Base-by-base conservation (phyloP, 345 rosid species). In the Pistacia atlantica region DNA sequence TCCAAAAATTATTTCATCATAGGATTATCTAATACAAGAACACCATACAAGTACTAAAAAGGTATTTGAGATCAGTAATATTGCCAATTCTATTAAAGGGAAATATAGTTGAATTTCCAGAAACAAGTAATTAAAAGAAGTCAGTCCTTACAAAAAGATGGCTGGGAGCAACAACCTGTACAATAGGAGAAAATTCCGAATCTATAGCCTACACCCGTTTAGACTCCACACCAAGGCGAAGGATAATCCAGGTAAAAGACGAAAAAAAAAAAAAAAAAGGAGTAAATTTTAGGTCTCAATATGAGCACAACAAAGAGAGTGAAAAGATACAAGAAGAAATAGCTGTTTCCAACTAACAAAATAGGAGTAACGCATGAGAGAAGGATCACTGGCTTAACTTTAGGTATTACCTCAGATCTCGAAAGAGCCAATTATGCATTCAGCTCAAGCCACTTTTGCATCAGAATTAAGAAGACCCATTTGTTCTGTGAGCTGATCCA, bases 381-480 rank as follows among this genome's bases (percentile, higher is more conserved):
- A 35, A 33, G 67, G 66, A 55, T 58, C 71, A 78, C n/a, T 17
- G 45, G 14, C 66, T 73, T 65, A 58, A 25, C 20, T 49, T 48
- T 35, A 58, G 35, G 33, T 16, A 46, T 80, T 42, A 75, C 80
- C 78, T 57, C 18, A 3, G 22, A 59, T 20, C 52, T 48, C 20
- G 20, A 42, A 55, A 67, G 64, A 79, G 6, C 38, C 11, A 77
- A 63, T 57, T 35, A 57, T 70, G 78, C 79, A 72, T 42, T 54
- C 46, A 45, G 45, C 48, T 83, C 81, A 85, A 48, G 75, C 78
- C 57, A 71, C 70, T 67, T 85, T 68, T 77, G 76, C 77, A 11
- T 90, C 89, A 25, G 99, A 87, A 18, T 89, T 67, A 72, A 94
- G 91, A 81, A 84, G 97, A 65, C 87, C 93, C 98, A 97, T 91